phyloP scores from a whole-genome alignment of 1,284 basidiomycete genomes.

The Ceratobasidium sp. region DNA sequence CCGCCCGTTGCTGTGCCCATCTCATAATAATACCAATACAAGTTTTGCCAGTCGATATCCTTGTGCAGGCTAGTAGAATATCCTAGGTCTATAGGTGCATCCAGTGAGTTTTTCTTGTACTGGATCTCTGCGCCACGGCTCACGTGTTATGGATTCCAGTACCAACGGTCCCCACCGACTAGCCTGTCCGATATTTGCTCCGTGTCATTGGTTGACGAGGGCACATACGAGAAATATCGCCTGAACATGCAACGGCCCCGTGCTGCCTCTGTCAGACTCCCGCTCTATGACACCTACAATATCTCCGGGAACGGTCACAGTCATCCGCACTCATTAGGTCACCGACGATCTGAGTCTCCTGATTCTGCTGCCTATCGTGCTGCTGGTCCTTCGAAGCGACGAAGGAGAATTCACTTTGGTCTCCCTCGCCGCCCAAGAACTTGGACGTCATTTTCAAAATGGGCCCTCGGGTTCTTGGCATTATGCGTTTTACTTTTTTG shows the following conservation, averaged over 20 bases:
- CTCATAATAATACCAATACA: background rate
- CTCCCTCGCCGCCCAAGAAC: conserved; percentile 44
- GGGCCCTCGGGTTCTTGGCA: conserved; percentile 27
- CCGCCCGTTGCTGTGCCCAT: conserved; percentile 8
- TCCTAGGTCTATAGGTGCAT: background rate
- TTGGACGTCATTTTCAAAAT: conserved; percentile 42
- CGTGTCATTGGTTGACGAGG: background rate
- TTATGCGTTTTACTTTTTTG: conserved; percentile 62
- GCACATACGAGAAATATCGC: background rate
- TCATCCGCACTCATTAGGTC: conserved; percentile 27
- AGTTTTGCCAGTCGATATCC: conserved; percentile 16
- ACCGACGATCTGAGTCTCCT: conserved; percentile 43
- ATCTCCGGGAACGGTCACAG: conserved; percentile 32
- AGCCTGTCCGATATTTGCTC: background rate
- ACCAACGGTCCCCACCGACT: background rate
- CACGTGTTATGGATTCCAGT: background rate
- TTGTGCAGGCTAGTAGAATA: background rate
- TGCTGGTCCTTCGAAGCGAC: conserved; percentile 41
- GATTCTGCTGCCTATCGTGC: conserved; percentile 47
- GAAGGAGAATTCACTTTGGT: conserved; percentile 40
- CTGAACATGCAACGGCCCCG: conserved; percentile 44
- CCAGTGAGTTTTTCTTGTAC: conserved; percentile 4
- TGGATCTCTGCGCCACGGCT: background rate
- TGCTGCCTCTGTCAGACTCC: conserved; percentile 40
- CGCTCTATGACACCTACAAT: conserved; percentile 32